A percentile compares a stretch with the other conserved stretches of the same genome.
Evolutionary conservation across 2,329 filamentous ascomycete species (phyloP).

Genomic region (Colletotrichum kahawae): DNA sequence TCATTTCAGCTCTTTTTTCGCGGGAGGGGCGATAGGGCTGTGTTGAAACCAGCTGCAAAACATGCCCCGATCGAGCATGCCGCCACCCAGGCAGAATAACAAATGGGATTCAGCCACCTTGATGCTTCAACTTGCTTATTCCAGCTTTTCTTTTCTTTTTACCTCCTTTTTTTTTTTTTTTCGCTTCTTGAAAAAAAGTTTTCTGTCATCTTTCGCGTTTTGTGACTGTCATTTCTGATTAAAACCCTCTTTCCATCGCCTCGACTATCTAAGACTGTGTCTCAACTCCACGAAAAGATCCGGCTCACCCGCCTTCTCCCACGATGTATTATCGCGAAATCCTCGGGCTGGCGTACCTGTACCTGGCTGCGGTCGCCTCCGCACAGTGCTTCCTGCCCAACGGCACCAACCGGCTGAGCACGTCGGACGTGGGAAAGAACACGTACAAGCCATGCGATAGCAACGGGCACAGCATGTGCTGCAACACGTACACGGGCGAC

Average conservation of each 20-base stretch:
- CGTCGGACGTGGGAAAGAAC: neutral
- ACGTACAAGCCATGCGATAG: neutral
- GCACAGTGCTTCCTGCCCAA: conserved; percentile 10
- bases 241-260: neutral
- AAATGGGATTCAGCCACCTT: neutral
- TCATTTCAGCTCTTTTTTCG: neutral
- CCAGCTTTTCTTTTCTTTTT: neutral
- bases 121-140: neutral
- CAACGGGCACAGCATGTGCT: conserved; percentile 10
- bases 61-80: neutral
- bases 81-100: neutral
- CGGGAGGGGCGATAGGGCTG: neutral
- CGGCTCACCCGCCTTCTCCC: neutral
- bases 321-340: neutral
- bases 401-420: neutral
- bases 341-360: neutral
- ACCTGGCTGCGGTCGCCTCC: neutral
- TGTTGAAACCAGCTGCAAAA: neutral
- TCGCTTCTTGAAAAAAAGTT: neutral
- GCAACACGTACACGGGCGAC: neutral
- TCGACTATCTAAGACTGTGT: neutral
- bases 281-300: neutral
- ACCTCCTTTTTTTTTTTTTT: neutral
- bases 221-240: neutral
- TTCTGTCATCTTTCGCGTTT: neutral